phyloP scores from a whole-genome alignment of 345 rosid species.

The Rubroshorea leprosula region DNA sequence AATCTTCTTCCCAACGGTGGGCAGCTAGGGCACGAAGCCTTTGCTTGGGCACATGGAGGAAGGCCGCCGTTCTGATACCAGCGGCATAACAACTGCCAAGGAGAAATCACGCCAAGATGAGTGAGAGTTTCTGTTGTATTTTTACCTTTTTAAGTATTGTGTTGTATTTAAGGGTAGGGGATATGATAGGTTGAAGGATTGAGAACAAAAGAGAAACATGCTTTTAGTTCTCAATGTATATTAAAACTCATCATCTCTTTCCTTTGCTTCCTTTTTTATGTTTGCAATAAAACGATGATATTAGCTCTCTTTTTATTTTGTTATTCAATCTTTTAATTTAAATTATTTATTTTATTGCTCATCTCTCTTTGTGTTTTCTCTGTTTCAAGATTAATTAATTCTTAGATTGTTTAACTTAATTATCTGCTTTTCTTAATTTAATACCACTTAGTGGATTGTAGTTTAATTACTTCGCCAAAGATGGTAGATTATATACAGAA shows the following conservation, averaged over 20 bases:
- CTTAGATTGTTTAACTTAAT: too few species aligned
- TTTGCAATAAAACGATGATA: slow-evolving; percentile 20
- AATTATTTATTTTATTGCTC: slow-evolving; percentile 4
- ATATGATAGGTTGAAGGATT: slow-evolving; percentile 4
- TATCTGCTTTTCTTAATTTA: too few species aligned
- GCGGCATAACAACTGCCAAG: not conserved
- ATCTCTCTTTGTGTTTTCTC: not conserved
- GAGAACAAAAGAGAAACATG: slow-evolving; percentile 17
- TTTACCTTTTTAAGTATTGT: slow-evolving; percentile 7
- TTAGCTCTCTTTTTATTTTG: slow-evolving; percentile 13
- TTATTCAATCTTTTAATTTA: not conserved
- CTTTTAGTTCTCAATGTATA: slow-evolving; percentile 18
- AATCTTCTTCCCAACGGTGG: slow-evolving; percentile 45
- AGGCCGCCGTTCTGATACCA: slow-evolving; percentile 44
- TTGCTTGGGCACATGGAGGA: slow-evolving; percentile 46
- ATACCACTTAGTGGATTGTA: too few species aligned
- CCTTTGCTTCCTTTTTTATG: slow-evolving; percentile 8
- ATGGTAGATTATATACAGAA: too few species aligned
- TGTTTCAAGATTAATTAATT: too few species aligned
- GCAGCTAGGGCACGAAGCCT: slow-evolving; percentile 70
- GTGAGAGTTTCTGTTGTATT: slow-evolving; percentile 1
- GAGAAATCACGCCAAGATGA: not conserved
- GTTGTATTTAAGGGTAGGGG: slow-evolving; percentile 5
- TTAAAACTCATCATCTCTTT: slow-evolving; percentile 12
- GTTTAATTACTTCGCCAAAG: too few species aligned